phyloP scores from a whole-genome alignment of 352 stramenopile genomes.

The Halophytophthora batemanensis region DNA sequence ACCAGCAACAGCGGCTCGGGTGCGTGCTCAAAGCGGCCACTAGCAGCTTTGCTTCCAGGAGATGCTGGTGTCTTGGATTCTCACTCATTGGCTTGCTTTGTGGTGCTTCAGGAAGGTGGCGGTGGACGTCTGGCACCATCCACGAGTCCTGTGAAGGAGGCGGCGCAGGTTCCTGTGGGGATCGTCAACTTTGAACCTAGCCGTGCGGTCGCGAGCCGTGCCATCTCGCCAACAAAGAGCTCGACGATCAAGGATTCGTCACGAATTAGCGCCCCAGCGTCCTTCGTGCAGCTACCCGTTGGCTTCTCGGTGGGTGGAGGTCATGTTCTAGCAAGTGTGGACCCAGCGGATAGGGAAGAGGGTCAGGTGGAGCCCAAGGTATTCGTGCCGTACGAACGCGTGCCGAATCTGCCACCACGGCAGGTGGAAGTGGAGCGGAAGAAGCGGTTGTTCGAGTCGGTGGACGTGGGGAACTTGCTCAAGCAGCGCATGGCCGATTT shows the following conservation, averaged over 20 bases:
- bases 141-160: constrained; percentile 53
- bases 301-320: constrained; percentile 52
- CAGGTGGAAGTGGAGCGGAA: constrained; percentile 74
- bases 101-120: constrained; percentile 15
- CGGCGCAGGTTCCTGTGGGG: constrained; percentile 24
- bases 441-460: constrained; percentile 49
- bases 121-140: constrained; percentile 41
- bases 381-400: constrained; percentile 65
- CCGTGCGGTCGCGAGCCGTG: constrained; percentile 14
- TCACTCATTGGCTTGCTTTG: background rate
- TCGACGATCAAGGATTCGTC: constrained; percentile 36
- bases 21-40: too few relatives aligned
- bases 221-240: constrained; percentile 27
- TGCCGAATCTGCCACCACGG: constrained; percentile 44
- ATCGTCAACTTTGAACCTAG: constrained; percentile 65
- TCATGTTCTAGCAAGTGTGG: constrained; percentile 33
- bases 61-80: background rate
- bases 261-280: constrained; percentile 32
- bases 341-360: constrained; percentile 40
- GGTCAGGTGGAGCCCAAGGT: constrained; percentile 72
- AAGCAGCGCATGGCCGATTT: constrained; percentile 45
- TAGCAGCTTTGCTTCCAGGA: background rate
- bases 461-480: constrained; percentile 44
- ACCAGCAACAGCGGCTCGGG: too few relatives aligned
- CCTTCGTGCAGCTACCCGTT: constrained; percentile 32